phyloP scores from a whole-genome alignment of 2,329 filamentous ascomycete species.

The Calonectria hawksworthii region DNA sequence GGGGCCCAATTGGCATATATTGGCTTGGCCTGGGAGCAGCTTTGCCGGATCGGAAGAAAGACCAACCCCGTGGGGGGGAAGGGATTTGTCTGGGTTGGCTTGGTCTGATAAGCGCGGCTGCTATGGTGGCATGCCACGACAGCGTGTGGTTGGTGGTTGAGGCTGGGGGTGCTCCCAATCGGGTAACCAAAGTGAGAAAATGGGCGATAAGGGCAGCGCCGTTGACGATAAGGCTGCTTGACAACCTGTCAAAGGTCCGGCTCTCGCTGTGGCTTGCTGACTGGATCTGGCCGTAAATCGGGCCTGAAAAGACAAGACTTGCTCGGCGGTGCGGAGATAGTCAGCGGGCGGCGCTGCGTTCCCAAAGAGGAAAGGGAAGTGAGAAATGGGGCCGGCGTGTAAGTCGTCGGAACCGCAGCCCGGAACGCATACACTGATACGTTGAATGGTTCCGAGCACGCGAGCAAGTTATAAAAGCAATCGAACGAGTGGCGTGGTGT shows the following conservation, averaged over 20 bases:
- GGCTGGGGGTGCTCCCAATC: conserved; percentile 12
- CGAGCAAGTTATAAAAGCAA: conserved; percentile 1
- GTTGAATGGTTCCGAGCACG: background rate
- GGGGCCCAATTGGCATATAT: conserved; percentile 2
- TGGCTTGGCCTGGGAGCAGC: background rate
- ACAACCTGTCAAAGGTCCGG: background rate
- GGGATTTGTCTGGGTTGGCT: background rate
- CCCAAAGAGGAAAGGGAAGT: conserved; percentile 12
- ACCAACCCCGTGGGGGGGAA: conserved; percentile 20
- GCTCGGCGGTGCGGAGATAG: background rate
- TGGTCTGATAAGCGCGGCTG: conserved; percentile 23
- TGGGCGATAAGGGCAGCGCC: background rate
- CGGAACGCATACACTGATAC: background rate
- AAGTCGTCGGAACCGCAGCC: conserved; percentile 2
- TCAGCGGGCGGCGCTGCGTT: background rate
- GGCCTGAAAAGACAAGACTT: background rate
- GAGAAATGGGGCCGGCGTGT: background rate
- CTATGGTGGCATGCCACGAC: background rate
- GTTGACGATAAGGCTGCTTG: conserved; percentile 2
- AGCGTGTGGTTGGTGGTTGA: background rate
- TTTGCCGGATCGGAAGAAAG: background rate
- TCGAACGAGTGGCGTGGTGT: background rate
- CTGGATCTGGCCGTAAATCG: background rate
- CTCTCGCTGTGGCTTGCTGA: background rate
- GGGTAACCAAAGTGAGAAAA: conserved; percentile 28